These are phyloP conservation scores for Solanum chilense DNA, from an alignment of 257 asterid species.

Conservation along the genomic window DNA sequence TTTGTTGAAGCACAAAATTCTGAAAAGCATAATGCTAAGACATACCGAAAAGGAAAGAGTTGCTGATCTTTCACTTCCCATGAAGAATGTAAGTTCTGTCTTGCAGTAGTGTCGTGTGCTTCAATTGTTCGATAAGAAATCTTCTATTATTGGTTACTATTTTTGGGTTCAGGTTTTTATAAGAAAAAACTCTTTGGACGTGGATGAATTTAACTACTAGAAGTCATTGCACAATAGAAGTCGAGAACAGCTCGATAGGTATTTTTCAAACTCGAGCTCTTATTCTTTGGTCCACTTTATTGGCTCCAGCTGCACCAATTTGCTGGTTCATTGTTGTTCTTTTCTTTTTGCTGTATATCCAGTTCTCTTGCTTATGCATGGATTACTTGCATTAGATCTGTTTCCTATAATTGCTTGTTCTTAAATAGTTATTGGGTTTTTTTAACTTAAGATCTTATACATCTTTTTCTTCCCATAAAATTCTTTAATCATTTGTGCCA, in stretches of 20 bases:
- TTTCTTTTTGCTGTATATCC: background rate
- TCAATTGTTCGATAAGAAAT: background rate
- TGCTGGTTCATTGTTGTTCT: background rate
- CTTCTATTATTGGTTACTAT: background rate
- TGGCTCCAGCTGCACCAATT: background rate
- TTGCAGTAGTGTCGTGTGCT: background rate
- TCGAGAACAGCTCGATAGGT: constrained; percentile 69
- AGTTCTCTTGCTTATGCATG: no score
- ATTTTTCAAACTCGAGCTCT: background rate
- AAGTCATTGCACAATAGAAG: constrained; percentile 19
- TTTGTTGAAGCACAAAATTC: constrained; percentile 59
- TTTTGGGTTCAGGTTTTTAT: constrained; percentile 44
- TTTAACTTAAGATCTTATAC: background rate
- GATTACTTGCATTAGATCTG: no score
- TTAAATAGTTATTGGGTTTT: background rate
- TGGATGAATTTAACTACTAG: constrained; percentile 51
- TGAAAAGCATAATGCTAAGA: constrained; percentile 60
- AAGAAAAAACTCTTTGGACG: constrained; percentile 62
- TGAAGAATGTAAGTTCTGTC: constrained; percentile 52
- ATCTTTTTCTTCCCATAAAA: background rate
- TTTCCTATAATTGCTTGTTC: background rate
- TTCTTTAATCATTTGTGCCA: background rate
- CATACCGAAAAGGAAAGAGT: constrained; percentile 92
- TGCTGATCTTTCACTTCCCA: constrained; percentile 90
- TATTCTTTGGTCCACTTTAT: background rate